phyloP scores from a whole-genome alignment of 768 basidiomycete species.

The Collybiopsis confluens region DNA sequence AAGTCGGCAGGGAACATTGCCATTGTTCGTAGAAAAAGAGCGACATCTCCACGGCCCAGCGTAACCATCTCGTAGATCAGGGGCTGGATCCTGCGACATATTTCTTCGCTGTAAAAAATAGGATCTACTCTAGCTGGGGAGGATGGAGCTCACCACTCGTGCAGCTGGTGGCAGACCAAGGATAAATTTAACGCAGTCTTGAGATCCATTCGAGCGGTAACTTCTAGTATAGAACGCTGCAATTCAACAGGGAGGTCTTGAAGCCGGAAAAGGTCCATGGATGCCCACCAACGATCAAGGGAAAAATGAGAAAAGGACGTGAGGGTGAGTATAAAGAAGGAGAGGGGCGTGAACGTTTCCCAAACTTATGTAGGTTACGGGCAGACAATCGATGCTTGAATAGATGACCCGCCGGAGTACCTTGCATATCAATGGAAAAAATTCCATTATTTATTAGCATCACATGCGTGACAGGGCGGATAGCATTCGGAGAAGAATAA shows the following conservation, averaged over 20 bases:
- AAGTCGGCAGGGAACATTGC: slow-evolving; percentile 28
- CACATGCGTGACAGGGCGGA: neutral
- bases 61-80: slow-evolving; percentile 34
- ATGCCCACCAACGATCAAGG: neutral
- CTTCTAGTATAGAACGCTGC: slow-evolving; percentile 34
- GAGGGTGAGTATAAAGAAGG: neutral
- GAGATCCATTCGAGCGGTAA: slow-evolving; percentile 24
- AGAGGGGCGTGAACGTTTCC: neutral
- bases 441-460: neutral
- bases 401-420: neutral
- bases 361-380: neutral
- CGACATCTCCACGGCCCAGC: slow-evolving; percentile 25
- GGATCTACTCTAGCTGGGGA: neutral
- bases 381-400: slow-evolving; percentile 2
- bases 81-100: slow-evolving; percentile 34
- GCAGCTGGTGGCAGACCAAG: slow-evolving; percentile 30
- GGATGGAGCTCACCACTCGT: slow-evolving; percentile 26
- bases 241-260: slow-evolving; percentile 33
- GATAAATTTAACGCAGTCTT: slow-evolving; percentile 25
- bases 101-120: neutral
- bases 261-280: slow-evolving; percentile 4
- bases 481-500: neutral
- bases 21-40: slow-evolving; percentile 32
- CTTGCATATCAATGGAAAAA: neutral
- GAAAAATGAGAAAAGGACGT: neutral